A percentile compares a stretch with the other conserved stretches of the same genome.
Evolutionary conservation across 1,139 yeast species (phyloP).

Genomic region (Lodderomyces orthopsilosis): DNA sequence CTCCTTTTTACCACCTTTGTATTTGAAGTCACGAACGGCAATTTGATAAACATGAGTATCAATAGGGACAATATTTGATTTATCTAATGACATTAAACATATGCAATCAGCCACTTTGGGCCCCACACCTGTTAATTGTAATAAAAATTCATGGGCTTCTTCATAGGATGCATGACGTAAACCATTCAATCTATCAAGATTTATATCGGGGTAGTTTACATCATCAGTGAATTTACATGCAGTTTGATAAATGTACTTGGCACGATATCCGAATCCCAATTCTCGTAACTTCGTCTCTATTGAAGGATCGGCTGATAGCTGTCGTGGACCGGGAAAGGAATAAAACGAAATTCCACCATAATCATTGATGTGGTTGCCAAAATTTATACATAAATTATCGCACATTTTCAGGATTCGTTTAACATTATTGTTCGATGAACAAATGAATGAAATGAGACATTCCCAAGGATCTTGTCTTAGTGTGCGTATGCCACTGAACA

Average conservation of each 20-base stretch:
- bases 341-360: slow-evolving; percentile 57
- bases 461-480: slow-evolving; percentile 97
- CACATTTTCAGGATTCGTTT: slow-evolving; percentile 94
- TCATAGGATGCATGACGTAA: slow-evolving; percentile 49
- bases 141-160: slow-evolving; percentile 61
- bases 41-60: slow-evolving; percentile 97
- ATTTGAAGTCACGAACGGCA: slow-evolving; percentile 76
- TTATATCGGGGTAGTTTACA: slow-evolving; percentile 28
- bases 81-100: slow-evolving; percentile 85
- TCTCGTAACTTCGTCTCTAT: slow-evolving; percentile 48
- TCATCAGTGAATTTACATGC: slow-evolving; percentile 49
- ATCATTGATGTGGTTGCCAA: slow-evolving; percentile 60
- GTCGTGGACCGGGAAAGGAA: slow-evolving; percentile 70
- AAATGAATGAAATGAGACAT: slow-evolving; percentile 81
- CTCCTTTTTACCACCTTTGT: slow-evolving; percentile 49
- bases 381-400: slow-evolving; percentile 68
- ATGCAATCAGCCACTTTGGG: slow-evolving; percentile 96
- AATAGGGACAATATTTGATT: slow-evolving; percentile 87
- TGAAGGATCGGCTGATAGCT: slow-evolving; percentile 32
- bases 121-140: slow-evolving; percentile 84
- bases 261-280: slow-evolving; percentile 88
- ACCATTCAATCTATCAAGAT: slow-evolving; percentile 27
- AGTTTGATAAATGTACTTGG: slow-evolving; percentile 80
- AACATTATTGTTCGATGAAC: slow-evolving; percentile 94
- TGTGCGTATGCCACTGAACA: slow-evolving; percentile 72